These are phyloP conservation scores for Ogataea nitratoaversa DNA, from an alignment of 805 yeast species.

Conservation along the genomic window DNA sequence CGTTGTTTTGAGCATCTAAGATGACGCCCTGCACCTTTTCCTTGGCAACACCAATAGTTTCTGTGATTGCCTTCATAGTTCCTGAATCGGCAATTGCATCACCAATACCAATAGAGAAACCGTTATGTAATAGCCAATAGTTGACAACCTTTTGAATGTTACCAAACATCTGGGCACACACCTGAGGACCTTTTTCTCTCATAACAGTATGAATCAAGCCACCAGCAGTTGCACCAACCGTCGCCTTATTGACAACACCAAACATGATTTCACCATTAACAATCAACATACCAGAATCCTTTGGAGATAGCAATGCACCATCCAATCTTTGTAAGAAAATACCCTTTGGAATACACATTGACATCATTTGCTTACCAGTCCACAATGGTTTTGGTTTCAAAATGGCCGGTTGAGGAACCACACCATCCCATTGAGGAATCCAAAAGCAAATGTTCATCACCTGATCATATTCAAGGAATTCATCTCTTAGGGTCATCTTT, in stretches of 20 bases:
- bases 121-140: slow-evolving; percentile 93
- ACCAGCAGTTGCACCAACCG: slow-evolving; percentile 98
- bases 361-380: slow-evolving; percentile 94
- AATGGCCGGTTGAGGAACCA: slow-evolving; percentile 92
- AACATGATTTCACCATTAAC: slow-evolving; percentile 94
- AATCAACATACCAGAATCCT: slow-evolving; percentile 93
- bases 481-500: slow-evolving; percentile 90
- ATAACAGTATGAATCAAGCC: slow-evolving; percentile 96
- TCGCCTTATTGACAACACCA: slow-evolving; percentile 97
- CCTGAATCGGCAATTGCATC: slow-evolving; percentile 98
- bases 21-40: slow-evolving; percentile 92
- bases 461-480: slow-evolving; percentile 83
- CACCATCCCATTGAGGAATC: slow-evolving; percentile 99
- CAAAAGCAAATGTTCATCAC: slow-evolving; percentile 95
- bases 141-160: slow-evolving; percentile 93
- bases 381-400: slow-evolving; percentile 93
- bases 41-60: slow-evolving; percentile 90
- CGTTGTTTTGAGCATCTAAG: slow-evolving; percentile 84
- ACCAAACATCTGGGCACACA: slow-evolving; percentile 87
- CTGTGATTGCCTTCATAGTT: slow-evolving; percentile 91
- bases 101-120: slow-evolving; percentile 99
- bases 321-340: slow-evolving; percentile 92
- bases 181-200: slow-evolving; percentile 93
- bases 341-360: slow-evolving; percentile 93
- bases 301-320: slow-evolving; percentile 80